Conservation (phyloP, 2,329 filamentous ascomycete genomes). For the Paramyrothecium sp. region DNA sequence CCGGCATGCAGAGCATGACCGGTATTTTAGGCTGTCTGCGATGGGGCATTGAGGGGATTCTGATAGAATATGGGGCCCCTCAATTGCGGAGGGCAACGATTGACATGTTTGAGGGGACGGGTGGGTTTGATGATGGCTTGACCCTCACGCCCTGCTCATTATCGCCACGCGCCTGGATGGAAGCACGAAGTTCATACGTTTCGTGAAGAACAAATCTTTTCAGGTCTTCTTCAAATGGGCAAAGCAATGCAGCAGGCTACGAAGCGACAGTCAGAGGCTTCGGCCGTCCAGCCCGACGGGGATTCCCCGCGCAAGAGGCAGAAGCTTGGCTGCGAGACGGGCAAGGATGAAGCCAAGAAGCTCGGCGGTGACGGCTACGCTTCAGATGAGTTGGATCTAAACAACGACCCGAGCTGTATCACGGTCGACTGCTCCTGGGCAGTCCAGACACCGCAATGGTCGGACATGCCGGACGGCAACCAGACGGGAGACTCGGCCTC, state of each 20-base stretch:
- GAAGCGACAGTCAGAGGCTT: background rate
- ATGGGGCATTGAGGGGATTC: too few relatives aligned
- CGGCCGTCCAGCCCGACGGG: background rate
- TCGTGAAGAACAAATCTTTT: too few relatives aligned
- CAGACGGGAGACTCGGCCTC: background rate
- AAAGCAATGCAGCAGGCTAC: background rate
- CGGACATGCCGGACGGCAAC: background rate
- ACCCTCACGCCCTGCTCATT: too few relatives aligned
- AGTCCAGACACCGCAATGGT: background rate
- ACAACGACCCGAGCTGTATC: background rate
- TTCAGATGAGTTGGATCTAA: background rate
- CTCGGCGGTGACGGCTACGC: background rate
- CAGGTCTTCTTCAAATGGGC: too few relatives aligned
- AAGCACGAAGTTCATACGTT: too few relatives aligned
- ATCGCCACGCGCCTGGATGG: too few relatives aligned
- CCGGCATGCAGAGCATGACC: too few relatives aligned
- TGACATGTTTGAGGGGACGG: too few relatives aligned
- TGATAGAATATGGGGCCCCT: too few relatives aligned
- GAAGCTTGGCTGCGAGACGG: background rate
- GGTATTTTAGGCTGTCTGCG: too few relatives aligned
- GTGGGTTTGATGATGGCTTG: too few relatives aligned
- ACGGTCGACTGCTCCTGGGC: background rate
- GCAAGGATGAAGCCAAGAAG: background rate
- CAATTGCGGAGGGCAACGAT: too few relatives aligned
- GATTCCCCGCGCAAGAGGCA: background rate